phyloP scores from a whole-genome alignment of 2,329 filamentous ascomycete species.

The Colletotrichum shisoi region DNA sequence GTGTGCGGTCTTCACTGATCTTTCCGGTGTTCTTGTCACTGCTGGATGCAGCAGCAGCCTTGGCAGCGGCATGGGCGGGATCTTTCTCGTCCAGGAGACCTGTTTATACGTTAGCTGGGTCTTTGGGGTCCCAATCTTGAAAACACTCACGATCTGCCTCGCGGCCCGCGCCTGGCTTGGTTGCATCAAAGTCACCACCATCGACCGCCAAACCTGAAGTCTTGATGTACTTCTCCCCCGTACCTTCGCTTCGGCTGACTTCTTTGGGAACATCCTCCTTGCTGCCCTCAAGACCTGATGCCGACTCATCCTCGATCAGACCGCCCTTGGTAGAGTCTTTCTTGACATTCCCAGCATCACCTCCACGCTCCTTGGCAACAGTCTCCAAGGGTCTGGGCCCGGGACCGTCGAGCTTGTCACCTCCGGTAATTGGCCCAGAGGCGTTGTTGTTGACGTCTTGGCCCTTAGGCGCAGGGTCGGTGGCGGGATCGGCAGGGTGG shows the following conservation, averaged over 20 bases:
- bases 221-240: constrained; percentile 65
- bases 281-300: constrained; percentile 27
- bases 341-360: constrained; percentile 45
- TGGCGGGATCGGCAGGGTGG: constrained; percentile 49
- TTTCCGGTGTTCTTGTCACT: constrained; percentile 41
- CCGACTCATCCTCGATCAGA: constrained; percentile 31
- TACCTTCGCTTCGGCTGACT: constrained; percentile 52
- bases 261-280: constrained; percentile 39
- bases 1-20: constrained; percentile 11
- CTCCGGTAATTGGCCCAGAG: constrained; percentile 47
- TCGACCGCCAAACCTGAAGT: constrained; percentile 68
- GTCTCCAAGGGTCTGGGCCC: constrained; percentile 55
- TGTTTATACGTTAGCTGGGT: constrained; percentile 44
- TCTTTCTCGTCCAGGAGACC: constrained; percentile 64
- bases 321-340: constrained; percentile 33
- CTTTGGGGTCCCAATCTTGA: constrained; percentile 17
- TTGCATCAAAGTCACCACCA: constrained; percentile 72
- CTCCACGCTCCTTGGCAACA: constrained; percentile 48
- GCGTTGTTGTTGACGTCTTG: constrained; percentile 49
- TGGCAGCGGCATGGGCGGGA: constrained; percentile 30
- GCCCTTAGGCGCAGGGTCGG: constrained; percentile 48
- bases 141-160: constrained; percentile 69
- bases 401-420: constrained; percentile 52
- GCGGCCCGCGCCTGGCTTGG: constrained; percentile 67
- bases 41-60: constrained; percentile 38